Evolutionary conservation across 805 yeast species (phyloP).

Genomic region (Saccharomyces eubayanus): DNA sequence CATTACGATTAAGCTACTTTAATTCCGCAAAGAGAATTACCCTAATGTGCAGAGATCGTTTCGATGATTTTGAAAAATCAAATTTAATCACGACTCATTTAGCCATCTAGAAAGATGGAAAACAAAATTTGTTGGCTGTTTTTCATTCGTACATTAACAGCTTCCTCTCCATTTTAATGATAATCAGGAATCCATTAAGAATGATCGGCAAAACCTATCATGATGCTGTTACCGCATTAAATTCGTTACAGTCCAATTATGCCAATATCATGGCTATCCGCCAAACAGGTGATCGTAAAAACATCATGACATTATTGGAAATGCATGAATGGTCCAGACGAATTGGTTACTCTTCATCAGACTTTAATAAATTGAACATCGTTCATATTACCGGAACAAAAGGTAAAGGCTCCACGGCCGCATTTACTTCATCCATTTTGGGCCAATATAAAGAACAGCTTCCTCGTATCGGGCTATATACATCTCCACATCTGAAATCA

Average conservation of each 20-base stretch:
- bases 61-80: background rate
- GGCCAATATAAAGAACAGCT: conserved; percentile 43
- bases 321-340: conserved; percentile 75
- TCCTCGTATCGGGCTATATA: conserved; percentile 77
- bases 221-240: conserved; percentile 81
- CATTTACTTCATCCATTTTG: conserved; percentile 78
- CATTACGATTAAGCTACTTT: background rate
- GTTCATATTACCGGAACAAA: conserved; percentile 96
- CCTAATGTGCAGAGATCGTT: background rate
- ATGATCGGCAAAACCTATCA: conserved; percentile 28
- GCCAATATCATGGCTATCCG: conserved; percentile 80
- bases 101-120: background rate
- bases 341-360: conserved; percentile 56
- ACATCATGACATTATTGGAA: conserved; percentile 68
- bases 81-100: background rate
- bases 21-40: background rate
- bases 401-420: conserved; percentile 97
- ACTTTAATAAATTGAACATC: conserved; percentile 65
- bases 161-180: background rate
- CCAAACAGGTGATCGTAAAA: conserved; percentile 56
- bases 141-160: background rate
- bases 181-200: conserved; percentile 8
- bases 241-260: conserved; percentile 83
- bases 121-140: background rate
- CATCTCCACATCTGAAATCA: conserved; percentile 90